Percentiles rank a stretch among this genome's conserved stretches.
Evolutionary conservation across 176 grass and related monocot species (phyloP).

Genomic region (Rhynchospora tenuis): DNA sequence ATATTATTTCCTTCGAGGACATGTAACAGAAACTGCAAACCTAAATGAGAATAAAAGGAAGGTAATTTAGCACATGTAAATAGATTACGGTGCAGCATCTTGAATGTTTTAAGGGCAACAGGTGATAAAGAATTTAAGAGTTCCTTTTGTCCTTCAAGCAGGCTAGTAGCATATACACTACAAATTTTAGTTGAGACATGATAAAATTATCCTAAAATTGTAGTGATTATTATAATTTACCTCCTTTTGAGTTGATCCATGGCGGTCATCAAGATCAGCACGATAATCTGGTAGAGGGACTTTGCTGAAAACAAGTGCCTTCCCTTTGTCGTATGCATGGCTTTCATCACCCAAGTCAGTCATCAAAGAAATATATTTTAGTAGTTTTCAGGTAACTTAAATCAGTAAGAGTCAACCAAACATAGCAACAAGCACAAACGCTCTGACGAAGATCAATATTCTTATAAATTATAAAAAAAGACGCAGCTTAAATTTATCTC

Average conservation of each 20-base stretch:
- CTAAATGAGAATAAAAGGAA: not conserved
- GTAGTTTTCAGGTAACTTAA: conserved; percentile 18
- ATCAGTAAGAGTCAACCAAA: not conserved
- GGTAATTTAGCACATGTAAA: not conserved
- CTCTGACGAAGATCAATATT: not conserved
- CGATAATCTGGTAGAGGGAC: conserved; percentile 88
- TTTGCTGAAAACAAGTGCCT: conserved; percentile 91
- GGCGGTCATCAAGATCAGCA: conserved; percentile 85
- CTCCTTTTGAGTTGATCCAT: conserved; percentile 95
- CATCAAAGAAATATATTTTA: conserved; percentile 23
- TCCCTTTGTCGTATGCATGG: conserved; percentile 89
- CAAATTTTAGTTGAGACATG: not conserved
- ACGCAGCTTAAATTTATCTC: not conserved
- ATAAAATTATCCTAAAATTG: not conserved
- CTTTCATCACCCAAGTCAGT: conserved; percentile 60
- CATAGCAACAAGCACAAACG: not conserved
- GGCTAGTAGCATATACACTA: not conserved
- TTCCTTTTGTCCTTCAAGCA: not conserved
- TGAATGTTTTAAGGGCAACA: not conserved
- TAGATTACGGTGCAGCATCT: not conserved
- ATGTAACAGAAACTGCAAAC: not conserved
- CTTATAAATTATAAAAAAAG: not conserved
- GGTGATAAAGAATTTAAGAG: not conserved
- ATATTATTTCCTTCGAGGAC: too few species aligned
- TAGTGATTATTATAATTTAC: conserved; percentile 34